phyloP scores from a whole-genome alignment of 2,329 filamentous ascomycete species.

The Colletotrichum sp. region DNA sequence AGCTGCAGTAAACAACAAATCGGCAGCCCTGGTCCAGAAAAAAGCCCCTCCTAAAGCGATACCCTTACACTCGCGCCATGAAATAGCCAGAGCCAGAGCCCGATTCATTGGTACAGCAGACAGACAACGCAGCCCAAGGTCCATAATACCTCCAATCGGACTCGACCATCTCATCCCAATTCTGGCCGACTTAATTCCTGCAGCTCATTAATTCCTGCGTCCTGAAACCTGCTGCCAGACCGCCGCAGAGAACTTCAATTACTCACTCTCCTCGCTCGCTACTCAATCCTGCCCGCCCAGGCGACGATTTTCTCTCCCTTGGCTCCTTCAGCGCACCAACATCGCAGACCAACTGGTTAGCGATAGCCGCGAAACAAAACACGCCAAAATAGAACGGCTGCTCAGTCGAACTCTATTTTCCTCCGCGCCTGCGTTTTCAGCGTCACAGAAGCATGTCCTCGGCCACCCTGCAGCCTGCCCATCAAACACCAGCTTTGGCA shows the following conservation, averaged over 20 bases:
- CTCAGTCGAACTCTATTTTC: slow-evolving; percentile 5
- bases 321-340: slow-evolving; percentile 10
- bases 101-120: slow-evolving; percentile 37
- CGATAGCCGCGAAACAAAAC: slow-evolving; percentile 13
- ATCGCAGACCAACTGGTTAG: slow-evolving; percentile 8
- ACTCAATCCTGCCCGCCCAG: slow-evolving; percentile 2
- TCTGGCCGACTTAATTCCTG: slow-evolving; percentile 20
- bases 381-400: slow-evolving; percentile 13
- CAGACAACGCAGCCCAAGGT: slow-evolving; percentile 5
- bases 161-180: slow-evolving; percentile 14
- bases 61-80: slow-evolving; percentile 41
- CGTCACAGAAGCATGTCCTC: slow-evolving; percentile 60
- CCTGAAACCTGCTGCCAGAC: slow-evolving; percentile 15
- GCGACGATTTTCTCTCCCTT: slow-evolving; percentile 11
- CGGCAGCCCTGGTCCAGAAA: slow-evolving; percentile 24
- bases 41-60: neutral
- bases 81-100: slow-evolving; percentile 38
- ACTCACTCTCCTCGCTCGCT: slow-evolving; percentile 2
- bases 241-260: neutral
- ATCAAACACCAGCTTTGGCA: slow-evolving; percentile 54
- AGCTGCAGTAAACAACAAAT: slow-evolving; percentile 36
- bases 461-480: slow-evolving; percentile 66
- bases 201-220: slow-evolving; percentile 19
- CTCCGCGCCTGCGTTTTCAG: neutral
- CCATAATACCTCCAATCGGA: slow-evolving; percentile 19